Base-by-base conservation (phyloP, 352 stramenopile genomes). In the Phytophthora aleatoria region DNA sequence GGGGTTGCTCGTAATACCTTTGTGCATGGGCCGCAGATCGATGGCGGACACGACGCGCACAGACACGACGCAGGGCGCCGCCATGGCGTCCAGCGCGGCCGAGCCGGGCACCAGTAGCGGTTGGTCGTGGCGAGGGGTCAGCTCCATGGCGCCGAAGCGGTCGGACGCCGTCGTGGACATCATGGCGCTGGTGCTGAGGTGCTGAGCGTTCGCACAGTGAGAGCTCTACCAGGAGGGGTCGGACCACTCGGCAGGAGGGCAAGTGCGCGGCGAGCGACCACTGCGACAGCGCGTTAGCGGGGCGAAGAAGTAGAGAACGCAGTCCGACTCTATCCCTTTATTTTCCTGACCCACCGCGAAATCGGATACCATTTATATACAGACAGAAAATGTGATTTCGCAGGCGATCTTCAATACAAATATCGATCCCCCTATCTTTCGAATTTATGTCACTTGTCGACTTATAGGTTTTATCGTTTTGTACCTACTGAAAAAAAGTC, bases 1-100 rank as follows among this genome's bases (percentile, higher is more conserved):
- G 36, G 84, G 74, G 66, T 90, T 81, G 57, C 81, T 91, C 10
- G 73, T 90, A 50, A 92, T 73, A 6, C 73, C 73, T 56, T 92
- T 92, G 50, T 83, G 74, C 76, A 90, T 84, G 8, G 84, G 68
- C 13, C 78, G 78, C 71, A 92, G 73, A 35, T 73, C 71, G 52
- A 78, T 68, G 26, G 81, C 84, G 13, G 80, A 70, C 44, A 87
- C 80, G 3, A 90, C 71, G 57, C 81, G 79, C 35, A 90, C 51
- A 26, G 76, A 87, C 47, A 91, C 71, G 47, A 89, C 77, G 53
- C 69, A 90, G 5, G 79, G 75, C n/a, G 76, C 71, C 50, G 74
- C 57, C 68, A 90, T 84, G 55, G 74, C 78, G 54, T 91, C 83
- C 42, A 91, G 68, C 33, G 77, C 80, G 55, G 77, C 66, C 38